A percentile compares a stretch with the other conserved stretches of the same genome.
phyloP scores from a whole-genome alignment of 176 grass and related monocot species.

The Microstegium vimineum region DNA sequence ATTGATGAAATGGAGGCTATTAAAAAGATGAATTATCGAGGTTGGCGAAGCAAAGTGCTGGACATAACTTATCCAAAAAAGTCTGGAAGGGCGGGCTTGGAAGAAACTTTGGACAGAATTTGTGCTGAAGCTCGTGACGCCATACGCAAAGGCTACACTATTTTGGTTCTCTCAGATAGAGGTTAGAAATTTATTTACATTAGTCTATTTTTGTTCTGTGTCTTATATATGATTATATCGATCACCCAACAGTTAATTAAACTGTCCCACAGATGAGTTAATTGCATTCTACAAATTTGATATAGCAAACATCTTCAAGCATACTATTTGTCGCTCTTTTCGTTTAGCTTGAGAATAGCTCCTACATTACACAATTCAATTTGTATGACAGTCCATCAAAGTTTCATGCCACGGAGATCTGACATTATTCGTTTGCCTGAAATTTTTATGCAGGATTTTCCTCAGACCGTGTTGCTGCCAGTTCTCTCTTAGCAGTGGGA shows the following conservation, averaged over 20 bases:
- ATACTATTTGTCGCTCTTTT: not conserved
- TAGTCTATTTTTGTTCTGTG: not conserved
- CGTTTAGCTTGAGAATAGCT: not conserved
- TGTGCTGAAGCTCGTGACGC: constrained; percentile 82
- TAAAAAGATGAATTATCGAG: constrained; percentile 91
- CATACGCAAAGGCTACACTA: constrained; percentile 72
- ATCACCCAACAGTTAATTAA: not conserved
- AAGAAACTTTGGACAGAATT: constrained; percentile 83
- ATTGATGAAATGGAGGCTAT: constrained; percentile 96
- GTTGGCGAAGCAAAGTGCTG: constrained; percentile 89
- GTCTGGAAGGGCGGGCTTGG: constrained; percentile 67
- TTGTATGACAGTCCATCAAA: not conserved
- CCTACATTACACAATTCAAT: not conserved
- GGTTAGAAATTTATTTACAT: constrained; percentile 47
- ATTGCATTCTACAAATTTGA: not conserved
- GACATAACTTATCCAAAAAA: constrained; percentile 84
- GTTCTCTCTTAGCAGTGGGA: constrained; percentile 94
- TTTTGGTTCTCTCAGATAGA: constrained; percentile 96
- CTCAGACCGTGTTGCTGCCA: constrained; percentile 68
- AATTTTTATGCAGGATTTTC: constrained; percentile 64
- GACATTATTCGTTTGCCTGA: constrained; percentile 18
- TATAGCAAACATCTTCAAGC: not conserved
- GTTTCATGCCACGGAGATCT: not conserved
- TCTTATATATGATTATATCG: not conserved
- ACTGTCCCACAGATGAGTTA: not conserved